Conservation (phyloP, 495 filamentous ascomycete species). For the Corynascus novoguineensis region DNA sequence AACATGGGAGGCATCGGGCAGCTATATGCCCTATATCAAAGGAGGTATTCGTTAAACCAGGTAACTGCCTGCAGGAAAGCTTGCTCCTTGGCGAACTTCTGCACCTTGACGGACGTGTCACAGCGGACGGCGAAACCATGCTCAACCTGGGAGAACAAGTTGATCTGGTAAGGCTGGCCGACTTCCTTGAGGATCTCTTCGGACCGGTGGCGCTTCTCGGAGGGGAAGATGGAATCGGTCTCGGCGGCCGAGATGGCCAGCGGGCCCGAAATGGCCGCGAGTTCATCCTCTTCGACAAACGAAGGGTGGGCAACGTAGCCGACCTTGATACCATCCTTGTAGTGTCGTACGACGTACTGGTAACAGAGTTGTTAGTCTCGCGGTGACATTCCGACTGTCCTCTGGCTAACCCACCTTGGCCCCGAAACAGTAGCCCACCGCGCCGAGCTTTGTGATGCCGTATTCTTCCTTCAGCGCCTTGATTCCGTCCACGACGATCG, state of each 20-base stretch:
- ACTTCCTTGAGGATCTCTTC: conserved; percentile 54
- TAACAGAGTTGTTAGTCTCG: background rate
- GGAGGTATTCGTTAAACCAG: conserved; percentile 63
- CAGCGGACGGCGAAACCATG: conserved; percentile 79
- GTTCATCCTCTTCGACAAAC: conserved; percentile 71
- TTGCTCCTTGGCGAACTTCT: conserved; percentile 79
- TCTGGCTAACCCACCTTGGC: conserved; percentile 41
- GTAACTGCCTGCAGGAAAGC: conserved; percentile 73
- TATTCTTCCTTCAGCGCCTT: conserved; percentile 43
- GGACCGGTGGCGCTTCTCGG: conserved; percentile 58
- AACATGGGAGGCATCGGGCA: background rate
- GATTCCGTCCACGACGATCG: conserved; percentile 44
- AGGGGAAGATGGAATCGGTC: conserved; percentile 73
- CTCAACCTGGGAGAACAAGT: conserved; percentile 64
- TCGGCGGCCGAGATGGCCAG: conserved; percentile 74
- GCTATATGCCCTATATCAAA: conserved; percentile 17
- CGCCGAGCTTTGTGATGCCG: conserved; percentile 61
- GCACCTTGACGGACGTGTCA: conserved; percentile 53
- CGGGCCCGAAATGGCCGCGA: conserved; percentile 63
- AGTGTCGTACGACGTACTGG: conserved; percentile 45
- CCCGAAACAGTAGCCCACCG: conserved; percentile 77
- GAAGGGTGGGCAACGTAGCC: conserved; percentile 73
- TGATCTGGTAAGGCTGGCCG: conserved; percentile 71
- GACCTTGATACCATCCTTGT: conserved; percentile 45
- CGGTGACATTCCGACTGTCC: background rate